Evolutionary conservation across 345 rosid genomes (phyloP).

Genomic region (Kernera saxatilis): DNA sequence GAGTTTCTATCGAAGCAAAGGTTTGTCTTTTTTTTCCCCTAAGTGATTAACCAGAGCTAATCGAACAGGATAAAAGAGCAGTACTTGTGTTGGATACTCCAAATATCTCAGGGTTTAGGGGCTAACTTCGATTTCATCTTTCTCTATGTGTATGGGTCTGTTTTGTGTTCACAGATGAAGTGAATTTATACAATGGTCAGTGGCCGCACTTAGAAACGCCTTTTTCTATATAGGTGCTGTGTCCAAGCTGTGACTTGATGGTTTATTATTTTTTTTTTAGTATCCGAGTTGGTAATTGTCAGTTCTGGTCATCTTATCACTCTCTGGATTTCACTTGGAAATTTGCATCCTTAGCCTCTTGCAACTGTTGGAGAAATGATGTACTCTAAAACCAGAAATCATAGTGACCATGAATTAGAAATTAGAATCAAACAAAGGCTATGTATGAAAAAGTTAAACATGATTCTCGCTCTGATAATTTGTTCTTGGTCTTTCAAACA

Average conservation of each 20-base stretch:
- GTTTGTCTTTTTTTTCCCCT: constrained; percentile 29
- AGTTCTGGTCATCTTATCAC: not conserved
- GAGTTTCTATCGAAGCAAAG: constrained; percentile 85
- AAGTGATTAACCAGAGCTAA: not conserved
- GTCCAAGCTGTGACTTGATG: constrained; percentile 5
- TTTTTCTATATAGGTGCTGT: not conserved
- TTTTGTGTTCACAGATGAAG: constrained; percentile 20
- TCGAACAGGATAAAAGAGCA: not conserved
- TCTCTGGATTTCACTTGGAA: not conserved
- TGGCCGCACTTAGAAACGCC: not conserved
- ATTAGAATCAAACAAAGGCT: not conserved
- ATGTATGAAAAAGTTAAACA: not conserved
- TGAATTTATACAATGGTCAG: not conserved
- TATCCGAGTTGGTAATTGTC: not conserved
- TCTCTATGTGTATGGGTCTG: not conserved
- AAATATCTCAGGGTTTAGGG: constrained; percentile 7
- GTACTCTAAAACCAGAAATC: not conserved
- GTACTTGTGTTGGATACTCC: not conserved
- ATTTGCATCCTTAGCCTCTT: not conserved
- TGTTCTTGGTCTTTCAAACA: constrained; percentile 23
- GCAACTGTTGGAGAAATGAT: not conserved
- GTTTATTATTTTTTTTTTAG: not conserved
- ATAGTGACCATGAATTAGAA: not conserved
- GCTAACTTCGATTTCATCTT: not conserved
- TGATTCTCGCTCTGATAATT: not conserved